Percentiles rank a stretch among this genome's conserved stretches.
These are phyloP conservation scores for Ophiostoma triangulosporum DNA, from an alignment of 2,329 filamentous ascomycete genomes.

Conservation along the genomic window DNA sequence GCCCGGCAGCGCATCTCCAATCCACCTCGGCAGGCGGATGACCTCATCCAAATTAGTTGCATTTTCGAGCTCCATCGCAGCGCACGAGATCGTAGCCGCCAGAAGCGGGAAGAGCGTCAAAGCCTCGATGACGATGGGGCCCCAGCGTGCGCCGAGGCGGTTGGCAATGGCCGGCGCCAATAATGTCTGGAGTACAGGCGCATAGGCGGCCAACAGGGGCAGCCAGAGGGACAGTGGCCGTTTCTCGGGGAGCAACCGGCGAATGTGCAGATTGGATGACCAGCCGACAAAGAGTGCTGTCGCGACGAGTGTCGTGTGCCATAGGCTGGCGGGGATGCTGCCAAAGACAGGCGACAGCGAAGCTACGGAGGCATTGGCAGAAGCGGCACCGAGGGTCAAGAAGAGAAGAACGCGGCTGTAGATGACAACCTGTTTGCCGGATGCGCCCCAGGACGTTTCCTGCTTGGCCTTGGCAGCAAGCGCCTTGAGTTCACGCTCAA, in stretches of 20 bases:
- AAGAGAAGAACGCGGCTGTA: conserved; percentile 31
- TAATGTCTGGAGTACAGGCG: conserved; percentile 44
- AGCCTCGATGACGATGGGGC: conserved; percentile 62
- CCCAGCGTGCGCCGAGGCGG: conserved; percentile 37
- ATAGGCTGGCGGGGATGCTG: conserved; percentile 59
- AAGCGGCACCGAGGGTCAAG: conserved; percentile 45
- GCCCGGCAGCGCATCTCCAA: conserved; percentile 51
- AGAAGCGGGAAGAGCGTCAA: conserved; percentile 60
- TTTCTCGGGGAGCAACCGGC: conserved; percentile 30
- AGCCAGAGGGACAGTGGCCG: conserved; percentile 41
- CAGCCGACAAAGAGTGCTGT: conserved; percentile 58
- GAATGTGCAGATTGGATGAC: conserved; percentile 48
- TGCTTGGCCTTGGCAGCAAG: conserved; percentile 32
- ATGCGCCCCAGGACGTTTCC: conserved; percentile 22
- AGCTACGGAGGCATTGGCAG: conserved; percentile 58
- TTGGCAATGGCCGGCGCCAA: conserved; percentile 32
- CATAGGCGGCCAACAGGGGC: conserved; percentile 61
- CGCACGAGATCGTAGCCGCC: conserved; percentile 47
- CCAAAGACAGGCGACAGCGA: conserved; percentile 81
- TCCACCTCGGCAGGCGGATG: conserved; percentile 37
- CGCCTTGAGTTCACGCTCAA: conserved; percentile 39
- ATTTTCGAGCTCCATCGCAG: conserved; percentile 50
- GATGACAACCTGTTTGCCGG: conserved; percentile 25
- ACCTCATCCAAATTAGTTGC: conserved; percentile 30
- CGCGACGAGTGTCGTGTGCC: conserved; percentile 55